A percentile compares a stretch with the other conserved stretches of the same genome.
These are phyloP conservation scores for Nadsonia starkeyi-henricii DNA, from an alignment of 1,139 yeast genomes.

Conservation along the genomic window DNA sequence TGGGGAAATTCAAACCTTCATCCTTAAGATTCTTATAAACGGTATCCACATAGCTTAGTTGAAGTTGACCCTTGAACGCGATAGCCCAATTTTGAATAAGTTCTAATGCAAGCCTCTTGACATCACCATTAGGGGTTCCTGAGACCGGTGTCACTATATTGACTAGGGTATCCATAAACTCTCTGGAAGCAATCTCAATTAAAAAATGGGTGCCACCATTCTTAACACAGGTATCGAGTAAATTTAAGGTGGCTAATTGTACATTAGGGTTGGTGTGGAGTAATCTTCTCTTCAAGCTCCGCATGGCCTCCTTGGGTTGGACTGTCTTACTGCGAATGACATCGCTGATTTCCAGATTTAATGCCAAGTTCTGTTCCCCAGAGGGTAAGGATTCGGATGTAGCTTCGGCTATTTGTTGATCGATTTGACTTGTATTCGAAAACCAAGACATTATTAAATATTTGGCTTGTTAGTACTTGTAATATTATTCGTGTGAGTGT, in stretches of 20 bases:
- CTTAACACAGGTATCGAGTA: slow-evolving; percentile 78
- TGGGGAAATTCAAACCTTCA: slow-evolving; percentile 57
- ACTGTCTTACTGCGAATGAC: slow-evolving; percentile 70
- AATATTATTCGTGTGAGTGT: no score
- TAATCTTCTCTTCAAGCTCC: slow-evolving; percentile 62
- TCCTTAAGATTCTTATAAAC: slow-evolving; percentile 44
- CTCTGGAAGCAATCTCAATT: slow-evolving; percentile 66
- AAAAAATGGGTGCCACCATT: slow-evolving; percentile 86
- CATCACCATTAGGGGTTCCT: slow-evolving; percentile 34
- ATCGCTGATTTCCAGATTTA: slow-evolving; percentile 81
- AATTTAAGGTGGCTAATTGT: slow-evolving; percentile 57
- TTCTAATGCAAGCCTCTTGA: slow-evolving; percentile 45
- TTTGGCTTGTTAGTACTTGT: background rate
- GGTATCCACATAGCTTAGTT: slow-evolving; percentile 49
- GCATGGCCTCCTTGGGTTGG: slow-evolving; percentile 75
- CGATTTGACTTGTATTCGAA: slow-evolving; percentile 38
- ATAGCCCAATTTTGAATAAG: slow-evolving; percentile 66
- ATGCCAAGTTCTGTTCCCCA: slow-evolving; percentile 74
- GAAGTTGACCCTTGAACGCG: slow-evolving; percentile 58
- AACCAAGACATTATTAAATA: slow-evolving; percentile 39
- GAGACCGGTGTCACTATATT: slow-evolving; percentile 22
- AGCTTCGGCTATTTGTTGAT: slow-evolving; percentile 56
- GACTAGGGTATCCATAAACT: slow-evolving; percentile 56
- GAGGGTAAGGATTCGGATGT: slow-evolving; percentile 84
- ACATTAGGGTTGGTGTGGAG: slow-evolving; percentile 59